Evolutionary conservation across 805 yeast species (phyloP), one percentile per base, ranked within the genome.

Genomic region (Candida sithepensis): DNA sequence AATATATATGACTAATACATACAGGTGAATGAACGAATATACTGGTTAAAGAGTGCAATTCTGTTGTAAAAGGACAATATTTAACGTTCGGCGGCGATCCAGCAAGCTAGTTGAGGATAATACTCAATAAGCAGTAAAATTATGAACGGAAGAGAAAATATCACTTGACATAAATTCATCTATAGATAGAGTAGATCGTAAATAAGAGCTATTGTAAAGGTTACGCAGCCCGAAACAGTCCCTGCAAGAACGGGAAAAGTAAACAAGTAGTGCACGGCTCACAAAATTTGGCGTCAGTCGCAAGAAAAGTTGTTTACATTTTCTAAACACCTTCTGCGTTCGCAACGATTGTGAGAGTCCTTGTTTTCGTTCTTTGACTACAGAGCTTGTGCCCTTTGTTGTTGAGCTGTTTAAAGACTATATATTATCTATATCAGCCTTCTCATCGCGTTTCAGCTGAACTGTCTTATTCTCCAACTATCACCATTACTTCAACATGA

Each of bases 241-340:
- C 19, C n/a, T 16, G 16, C 39, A 30, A 14, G 14, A 7, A 12
- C 13, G 34, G 34, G 16, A 30, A 14, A 30, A 6, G 34, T 34
- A 34, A 51, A 51, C 50, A 54, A 44, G 41, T 39, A 49, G 58
- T 54, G 58, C 41, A 42, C 46, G 2, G 32, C 45, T 45, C 52
- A 48, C 24, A 45, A 30, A 43, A 16, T 53, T 51, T 53, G 54
- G 54, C 57, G 54, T 51, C 51, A 48, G 44, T 39, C 47, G n/a
- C n/a, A n/a, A n/a, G n/a, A n/a, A n/a, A n/a, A n/a, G 21, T 47
- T 47, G 50, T 50, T 47, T 48, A 51, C 53, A 50, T 50, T 50
- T 53, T 51, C 49, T 44, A 48, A 53, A 49, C 51, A 53, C 34
- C 34, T 30, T 30, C 28, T 30, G 34, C 7, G 13, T 7, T 4